Evolutionary conservation across 805 yeast genomes (phyloP).

Genomic region (Candida silvicultrix): DNA sequence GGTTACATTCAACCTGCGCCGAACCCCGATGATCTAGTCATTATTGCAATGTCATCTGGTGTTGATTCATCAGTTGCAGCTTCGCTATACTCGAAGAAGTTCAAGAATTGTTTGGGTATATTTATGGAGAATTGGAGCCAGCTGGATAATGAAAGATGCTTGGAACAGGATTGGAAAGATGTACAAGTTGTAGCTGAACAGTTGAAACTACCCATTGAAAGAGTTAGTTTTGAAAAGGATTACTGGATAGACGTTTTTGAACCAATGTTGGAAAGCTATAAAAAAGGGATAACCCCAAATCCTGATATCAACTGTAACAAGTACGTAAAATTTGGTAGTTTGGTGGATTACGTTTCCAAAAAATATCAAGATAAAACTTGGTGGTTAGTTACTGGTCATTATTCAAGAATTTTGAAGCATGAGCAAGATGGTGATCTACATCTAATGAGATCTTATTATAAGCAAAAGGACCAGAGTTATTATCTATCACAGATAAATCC

Average conservation of each 20-base stretch:
- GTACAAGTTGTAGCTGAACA: conserved; percentile 60
- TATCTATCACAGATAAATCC: conserved; percentile 68
- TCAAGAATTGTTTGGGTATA: conserved; percentile 65
- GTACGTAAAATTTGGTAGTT: conserved; percentile 79
- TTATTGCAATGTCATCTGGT: conserved; percentile 94
- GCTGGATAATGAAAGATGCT: conserved; percentile 49
- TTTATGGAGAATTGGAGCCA: conserved; percentile 78
- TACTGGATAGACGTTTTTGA: conserved; percentile 91
- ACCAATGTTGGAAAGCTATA: conserved; percentile 80
- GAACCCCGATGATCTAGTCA: conserved; percentile 45
- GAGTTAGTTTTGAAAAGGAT: conserved; percentile 82
- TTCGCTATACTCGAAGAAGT: conserved; percentile 48
- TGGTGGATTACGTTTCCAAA: conserved; percentile 47
- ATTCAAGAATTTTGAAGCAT: conserved; percentile 46
- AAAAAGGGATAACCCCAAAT: conserved; percentile 79
- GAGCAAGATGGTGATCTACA: conserved; percentile 29
- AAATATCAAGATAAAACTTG: conserved; percentile 37
- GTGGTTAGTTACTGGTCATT: conserved; percentile 92
- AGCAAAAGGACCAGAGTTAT: conserved; percentile 82
- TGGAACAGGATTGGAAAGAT: conserved; percentile 85
- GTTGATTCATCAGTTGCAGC: conserved; percentile 94
- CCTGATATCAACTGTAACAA: conserved; percentile 90
- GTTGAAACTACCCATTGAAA: conserved; percentile 59
- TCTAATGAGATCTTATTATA: conserved; percentile 51
- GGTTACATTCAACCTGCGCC: conserved; percentile 39